Conservation (phyloP, 495 filamentous ascomycete species). For the Annulohypoxylon nitens region DNA sequence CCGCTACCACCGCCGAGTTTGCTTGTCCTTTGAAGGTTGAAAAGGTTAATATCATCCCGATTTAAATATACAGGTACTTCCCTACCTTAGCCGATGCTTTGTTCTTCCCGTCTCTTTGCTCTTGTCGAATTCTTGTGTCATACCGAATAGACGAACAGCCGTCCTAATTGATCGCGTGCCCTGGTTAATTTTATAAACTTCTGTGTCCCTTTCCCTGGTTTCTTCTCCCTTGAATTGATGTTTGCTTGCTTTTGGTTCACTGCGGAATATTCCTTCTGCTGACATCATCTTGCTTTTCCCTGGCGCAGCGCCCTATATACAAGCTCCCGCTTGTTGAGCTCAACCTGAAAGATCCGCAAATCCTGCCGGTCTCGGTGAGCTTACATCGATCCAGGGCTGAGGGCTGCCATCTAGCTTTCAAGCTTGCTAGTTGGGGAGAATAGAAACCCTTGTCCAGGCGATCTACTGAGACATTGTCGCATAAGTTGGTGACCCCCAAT, state of each 20-base stretch:
- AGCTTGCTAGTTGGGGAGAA: conserved; percentile 41
- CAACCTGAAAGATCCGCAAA: conserved; percentile 38
- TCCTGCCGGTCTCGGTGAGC: conserved; percentile 44
- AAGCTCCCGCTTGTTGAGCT: conserved; percentile 45
- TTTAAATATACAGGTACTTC: not conserved
- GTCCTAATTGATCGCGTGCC: conserved; percentile 20
- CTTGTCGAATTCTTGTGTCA: conserved; percentile 8
- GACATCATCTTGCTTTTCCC: conserved; percentile 40
- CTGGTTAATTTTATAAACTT: conserved; percentile 10
- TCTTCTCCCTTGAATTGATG: conserved; percentile 22
- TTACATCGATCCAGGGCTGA: conserved; percentile 31
- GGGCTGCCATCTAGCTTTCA: conserved; percentile 16
- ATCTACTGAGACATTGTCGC: conserved; percentile 44
- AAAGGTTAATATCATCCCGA: conserved; percentile 5
- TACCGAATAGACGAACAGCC: not conserved
- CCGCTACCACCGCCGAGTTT: not conserved
- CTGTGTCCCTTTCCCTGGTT: conserved; percentile 17
- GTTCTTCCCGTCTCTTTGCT: conserved; percentile 19
- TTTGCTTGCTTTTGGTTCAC: conserved; percentile 25
- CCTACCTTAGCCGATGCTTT: conserved; percentile 24
- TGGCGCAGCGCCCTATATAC: conserved; percentile 21
- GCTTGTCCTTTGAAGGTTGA: conserved; percentile 12
- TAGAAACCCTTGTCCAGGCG: conserved; percentile 37
- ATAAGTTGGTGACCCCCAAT: conserved; percentile 45
- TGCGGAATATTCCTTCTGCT: conserved; percentile 42